Percentiles rank a stretch among this genome's conserved stretches.
Evolutionary conservation across 2,329 filamentous ascomycete species (phyloP).

Genomic region (Paecilomyces fulvus): DNA sequence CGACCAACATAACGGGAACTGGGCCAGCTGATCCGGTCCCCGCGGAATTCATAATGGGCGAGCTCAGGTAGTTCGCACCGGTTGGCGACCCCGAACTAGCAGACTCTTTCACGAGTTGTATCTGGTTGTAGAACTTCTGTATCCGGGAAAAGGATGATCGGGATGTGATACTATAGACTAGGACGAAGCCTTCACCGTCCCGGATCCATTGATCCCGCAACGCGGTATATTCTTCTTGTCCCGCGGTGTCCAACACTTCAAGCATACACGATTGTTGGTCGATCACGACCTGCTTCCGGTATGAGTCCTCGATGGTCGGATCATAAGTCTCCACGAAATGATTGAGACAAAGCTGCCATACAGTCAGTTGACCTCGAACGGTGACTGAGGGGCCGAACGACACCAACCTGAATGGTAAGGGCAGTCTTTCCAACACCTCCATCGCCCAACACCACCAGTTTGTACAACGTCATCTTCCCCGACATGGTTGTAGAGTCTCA

Average conservation of each 20-base stretch:
- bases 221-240: conserved; percentile 97
- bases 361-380: conserved; percentile 4
- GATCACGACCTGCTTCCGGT: conserved; percentile 69
- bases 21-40: conserved; percentile 45
- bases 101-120: conserved; percentile 94
- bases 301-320: conserved; percentile 61
- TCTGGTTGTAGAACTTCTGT: conserved; percentile 92
- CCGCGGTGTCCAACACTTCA: conserved; percentile 91
- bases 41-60: conserved; percentile 40
- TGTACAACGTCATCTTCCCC: conserved; percentile 92
- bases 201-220: conserved; percentile 97
- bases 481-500: conserved; percentile 52
- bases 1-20: conserved; percentile 94
- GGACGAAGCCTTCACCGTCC: conserved; percentile 92
- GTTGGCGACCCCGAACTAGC: conserved; percentile 47
- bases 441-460: conserved; percentile 89
- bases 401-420: conserved; percentile 67
- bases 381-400: conserved; percentile 1
- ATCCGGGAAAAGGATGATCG: conserved; percentile 92
- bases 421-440: conserved; percentile 92
- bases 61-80: conserved; percentile 42
- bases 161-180: conserved; percentile 98
- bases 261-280: conserved; percentile 89
- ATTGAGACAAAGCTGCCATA: conserved; percentile 73
- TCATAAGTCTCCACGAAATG: conserved; percentile 93